Base-by-base conservation (phyloP, 768 basidiomycete genomes). In the Lanmaoa rubissima region DNA sequence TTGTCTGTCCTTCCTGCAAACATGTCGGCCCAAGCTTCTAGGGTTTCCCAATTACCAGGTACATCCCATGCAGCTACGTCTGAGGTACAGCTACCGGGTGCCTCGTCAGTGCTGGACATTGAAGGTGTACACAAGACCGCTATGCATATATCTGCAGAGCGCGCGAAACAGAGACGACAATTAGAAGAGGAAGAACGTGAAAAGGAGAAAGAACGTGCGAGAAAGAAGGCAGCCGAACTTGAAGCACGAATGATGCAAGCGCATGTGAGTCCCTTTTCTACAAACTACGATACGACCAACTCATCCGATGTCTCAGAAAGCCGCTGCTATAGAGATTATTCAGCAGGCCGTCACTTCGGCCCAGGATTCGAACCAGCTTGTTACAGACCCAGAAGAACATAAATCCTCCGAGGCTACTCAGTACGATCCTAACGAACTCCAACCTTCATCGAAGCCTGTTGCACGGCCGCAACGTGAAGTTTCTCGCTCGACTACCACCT, bases 121-220 rank as follows among this genome's bases (percentile, higher is more conserved):
- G 88, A 92, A 49, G 83, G 83, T 50, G 81, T 76, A n/a, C 79
- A 82, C 55, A 88, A 89, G 68, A 83, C 85, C 45, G 74, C 86
- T 17, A 94, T 94, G 93, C 92, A 92, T 57, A 81, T 72, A 53
- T 90, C 90, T 7, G 93, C 93, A 2, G 92, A 90, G 59, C 82
- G 92, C 40, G 93, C 93, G 7, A 87, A 84, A 65, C 81, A 87
- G 59, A 78, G 93, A 52, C 77, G 91, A 46, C 86, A 90, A 64
- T 81, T 88, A 49, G 93, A 94, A 62, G 94, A 95, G 67, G 87
- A 85, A 58, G 87, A 90, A 61, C 80, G 92, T 16, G 86, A 91
- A 66, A 86, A 82, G 46, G 87, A 88, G 69, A 83, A 83, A 62
- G 92, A 94, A 63, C 79, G 93, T 16, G 94, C 93, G 14, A 79